These are phyloP conservation scores for Prunus dulcis DNA, from an alignment of 306 rosid species.

Conservation along the genomic window DNA sequence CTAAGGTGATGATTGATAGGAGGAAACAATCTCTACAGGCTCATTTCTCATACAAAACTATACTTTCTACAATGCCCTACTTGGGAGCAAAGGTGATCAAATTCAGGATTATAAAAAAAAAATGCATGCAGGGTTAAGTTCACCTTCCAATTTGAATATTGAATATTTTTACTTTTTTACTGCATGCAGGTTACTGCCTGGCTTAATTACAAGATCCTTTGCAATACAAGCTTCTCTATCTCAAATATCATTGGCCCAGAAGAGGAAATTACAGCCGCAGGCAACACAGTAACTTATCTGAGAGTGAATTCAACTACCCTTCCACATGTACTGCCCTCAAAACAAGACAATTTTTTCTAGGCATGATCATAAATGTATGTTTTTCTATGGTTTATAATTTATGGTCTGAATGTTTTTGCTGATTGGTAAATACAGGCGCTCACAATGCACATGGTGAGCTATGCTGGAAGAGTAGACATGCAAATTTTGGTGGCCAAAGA, in stretches of 20 bases:
- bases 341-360: background rate
- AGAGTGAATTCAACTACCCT: slow-evolving; percentile 67
- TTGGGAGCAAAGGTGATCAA: too few relatives aligned
- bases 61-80: too few relatives aligned
- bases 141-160: background rate
- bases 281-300: slow-evolving; percentile 65
- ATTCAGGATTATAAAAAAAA: too few relatives aligned
- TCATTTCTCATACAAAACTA: too few relatives aligned
- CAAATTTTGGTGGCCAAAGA: slow-evolving; percentile 90
- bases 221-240: slow-evolving; percentile 75
- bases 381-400: background rate
- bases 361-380: background rate
- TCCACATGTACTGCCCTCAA: slow-evolving; percentile 53
- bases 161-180: background rate
- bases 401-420: background rate
- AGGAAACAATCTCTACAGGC: too few relatives aligned
- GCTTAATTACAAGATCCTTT: slow-evolving; percentile 64
- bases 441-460: slow-evolving; percentile 81
- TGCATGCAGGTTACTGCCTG: slow-evolving; percentile 53
- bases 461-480: slow-evolving; percentile 84
- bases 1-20: too few relatives aligned
- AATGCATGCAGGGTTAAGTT: background rate
- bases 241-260: slow-evolving; percentile 85
- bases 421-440: slow-evolving; percentile 59
- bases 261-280: slow-evolving; percentile 59